Evolutionary conservation across 164 flowering plant genomes (phyloP).

Genomic region (Piper betle): DNA sequence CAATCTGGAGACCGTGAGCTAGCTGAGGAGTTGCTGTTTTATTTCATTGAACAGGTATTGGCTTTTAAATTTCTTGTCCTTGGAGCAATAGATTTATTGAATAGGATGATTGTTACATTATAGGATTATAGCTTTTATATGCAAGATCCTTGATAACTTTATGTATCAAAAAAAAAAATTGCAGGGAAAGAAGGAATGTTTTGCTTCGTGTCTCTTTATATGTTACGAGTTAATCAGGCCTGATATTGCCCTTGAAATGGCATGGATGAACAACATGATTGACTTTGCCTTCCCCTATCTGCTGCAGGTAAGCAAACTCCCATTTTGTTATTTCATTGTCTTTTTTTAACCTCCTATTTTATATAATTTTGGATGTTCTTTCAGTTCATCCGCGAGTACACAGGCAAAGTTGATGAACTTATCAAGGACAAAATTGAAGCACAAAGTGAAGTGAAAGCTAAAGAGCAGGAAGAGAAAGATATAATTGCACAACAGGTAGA

Average conservation of each 20-base stretch:
- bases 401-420: constrained; percentile 89
- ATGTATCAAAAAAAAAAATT: not conserved
- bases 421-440: constrained; percentile 84
- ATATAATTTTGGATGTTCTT: constrained; percentile 1
- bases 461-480: constrained; percentile 92
- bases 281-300: constrained; percentile 96
- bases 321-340: not conserved
- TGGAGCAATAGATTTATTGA: not conserved
- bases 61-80: not conserved
- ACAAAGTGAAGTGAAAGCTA: constrained; percentile 62
- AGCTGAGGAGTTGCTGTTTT: constrained; percentile 92
- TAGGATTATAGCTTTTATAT: not conserved
- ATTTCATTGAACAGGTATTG: constrained; percentile 82
- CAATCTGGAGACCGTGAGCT: constrained; percentile 97
- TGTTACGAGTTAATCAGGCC: constrained; percentile 85
- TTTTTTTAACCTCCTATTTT: not conserved
- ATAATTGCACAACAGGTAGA: constrained; percentile 85
- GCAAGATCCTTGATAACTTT: too few relatives aligned
- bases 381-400: constrained; percentile 84
- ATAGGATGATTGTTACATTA: not conserved
- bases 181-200: constrained; percentile 98
- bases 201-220: constrained; percentile 88
- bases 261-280: constrained; percentile 93
- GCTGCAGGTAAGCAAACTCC: constrained; percentile 46
- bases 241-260: constrained; percentile 95